Evolutionary conservation across 2,329 filamentous ascomycete species (phyloP), one percentile per base, ranked within the genome.

Genomic region (Bipolaris sorokiniana): DNA sequence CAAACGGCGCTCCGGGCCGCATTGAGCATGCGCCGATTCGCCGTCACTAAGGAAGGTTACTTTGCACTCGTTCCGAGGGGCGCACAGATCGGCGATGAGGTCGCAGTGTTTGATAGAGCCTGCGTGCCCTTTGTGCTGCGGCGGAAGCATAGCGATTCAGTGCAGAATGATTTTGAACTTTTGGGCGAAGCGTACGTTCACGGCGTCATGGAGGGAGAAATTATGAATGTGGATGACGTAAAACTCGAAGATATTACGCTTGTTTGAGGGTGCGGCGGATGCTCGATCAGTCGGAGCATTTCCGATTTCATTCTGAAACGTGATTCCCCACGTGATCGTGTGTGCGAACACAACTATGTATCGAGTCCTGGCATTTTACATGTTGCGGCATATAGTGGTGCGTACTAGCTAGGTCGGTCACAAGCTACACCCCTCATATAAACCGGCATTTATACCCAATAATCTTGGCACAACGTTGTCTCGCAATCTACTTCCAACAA

Each of bases 161-260:
- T 7, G 6, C 16, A 7, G 2, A 15, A 22, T 15, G 46, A 22
- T 7, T 62, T 62, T 37, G 59, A 66, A 47, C 45, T 70, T 5
- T 13, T 70, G 23, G 67, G 67, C 18, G 67, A 69, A 33, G 48
- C 57, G 9, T 69, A 70, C 48, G 65, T 68, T 13, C 66, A 71
- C 41, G 65, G 66, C 0, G 53, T 69, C 11, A 71, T 66, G 64
- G 47, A 65, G 20, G 65, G 67, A 0, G 64, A 71, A 34, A 60
- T 57, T 6, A 40, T 64, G 53, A 38, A 20, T 7, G 46, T 53
- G 51, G 37, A 58, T 6, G 52, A 64, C 15, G 11, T 58, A 6
- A 11, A 33, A 3, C 13, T 63, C 15, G 36, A 52, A 37, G 54
- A 62, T 18, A 57, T 67, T 3, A 62, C 51, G 10, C 54, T 67